Base-by-base conservation (phyloP, 164 flowering plant genomes). In the Amborella trichopoda region DNA sequence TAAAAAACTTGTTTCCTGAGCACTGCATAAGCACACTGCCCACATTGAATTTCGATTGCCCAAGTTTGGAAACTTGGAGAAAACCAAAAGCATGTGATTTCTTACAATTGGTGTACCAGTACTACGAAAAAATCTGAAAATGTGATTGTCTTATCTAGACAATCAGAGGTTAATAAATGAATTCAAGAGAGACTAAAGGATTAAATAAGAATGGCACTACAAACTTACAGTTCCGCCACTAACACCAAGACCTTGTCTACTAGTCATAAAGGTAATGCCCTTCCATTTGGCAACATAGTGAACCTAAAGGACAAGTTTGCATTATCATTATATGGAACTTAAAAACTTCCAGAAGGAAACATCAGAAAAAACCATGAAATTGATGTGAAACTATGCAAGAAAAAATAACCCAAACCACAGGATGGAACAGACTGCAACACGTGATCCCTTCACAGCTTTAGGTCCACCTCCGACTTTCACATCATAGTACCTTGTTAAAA, bases 231-330 rank as follows among this genome's bases (percentile, higher is more conserved):
- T 81, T 61, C 94, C 94, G 52, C 98, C 98, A 28, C 89, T 81
- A 59, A 86, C 93, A 13, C 98, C 98, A 26, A 86, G 59, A 28
- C 98, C 98, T 71, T 90, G 98, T 59, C 98, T 78, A 46, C 98
- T 86, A 0, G 98, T 90, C 98, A 86, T 90, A 61, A 86, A 90
- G 6, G 94, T 86, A 60, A 90, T 64, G 26, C 73, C 72, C 64
- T 55, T 90, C 98, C 95, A 86, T 63, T 83, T 90, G 27, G 98
- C 98, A 61, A 90, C 98, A 66, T 90, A 90, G 48, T 90, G 98
- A 32, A 90, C 85, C 98, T 91, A 56, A 46, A 71, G 52, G 14
- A 60, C 37, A 34, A 62, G 34, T 21, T 41, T 41, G 3, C 41
- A 32, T 21, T 21, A 33, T 48, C 40, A 48, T 30, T 21, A n/a